Conservation (phyloP, 164 flowering plant genomes). For the Liriodendron chinense region DNA sequence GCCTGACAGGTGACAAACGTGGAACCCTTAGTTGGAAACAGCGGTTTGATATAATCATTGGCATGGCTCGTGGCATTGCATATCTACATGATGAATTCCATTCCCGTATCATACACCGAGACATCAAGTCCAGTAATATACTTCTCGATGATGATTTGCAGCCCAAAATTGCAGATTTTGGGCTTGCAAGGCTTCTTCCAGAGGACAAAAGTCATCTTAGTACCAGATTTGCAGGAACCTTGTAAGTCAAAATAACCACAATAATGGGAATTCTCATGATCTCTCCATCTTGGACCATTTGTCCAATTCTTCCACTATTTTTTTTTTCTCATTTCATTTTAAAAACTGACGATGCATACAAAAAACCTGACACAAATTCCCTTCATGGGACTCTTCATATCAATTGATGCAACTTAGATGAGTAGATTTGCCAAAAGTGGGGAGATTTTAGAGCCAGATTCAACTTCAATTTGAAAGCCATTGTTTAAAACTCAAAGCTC, state of each 20-base stretch:
- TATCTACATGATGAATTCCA: slow-evolving; percentile 58
- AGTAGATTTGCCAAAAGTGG: too few species aligned
- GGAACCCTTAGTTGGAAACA: slow-evolving; percentile 52
- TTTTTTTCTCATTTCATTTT: too few species aligned
- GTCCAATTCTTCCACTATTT: background rate
- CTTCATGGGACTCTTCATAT: too few species aligned
- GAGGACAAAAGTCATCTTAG: slow-evolving; percentile 49
- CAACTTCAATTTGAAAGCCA: too few species aligned
- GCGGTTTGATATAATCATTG: slow-evolving; percentile 45
- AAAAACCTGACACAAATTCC: too few species aligned
- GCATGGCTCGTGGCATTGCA: slow-evolving; percentile 54
- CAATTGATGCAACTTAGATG: too few species aligned
- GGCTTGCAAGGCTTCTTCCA: slow-evolving; percentile 55
- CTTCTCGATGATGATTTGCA: slow-evolving; percentile 50
- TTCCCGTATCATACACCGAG: slow-evolving; percentile 52
- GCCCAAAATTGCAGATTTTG: slow-evolving; percentile 63
- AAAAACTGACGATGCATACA: too few species aligned
- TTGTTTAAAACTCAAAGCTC: too few species aligned
- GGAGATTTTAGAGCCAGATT: too few species aligned
- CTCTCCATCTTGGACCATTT: background rate
- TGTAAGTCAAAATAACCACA: slow-evolving; percentile 38
- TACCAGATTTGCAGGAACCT: slow-evolving; percentile 60
- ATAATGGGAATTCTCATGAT: background rate
- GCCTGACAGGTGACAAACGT: slow-evolving; percentile 36
- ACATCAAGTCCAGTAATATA: slow-evolving; percentile 53